Percentiles rank a stretch among this genome's conserved stretches.
These are phyloP conservation scores for Eimeria nieschulzi DNA, from an alignment of 169 alveolate species.

Conservation along the genomic window DNA sequence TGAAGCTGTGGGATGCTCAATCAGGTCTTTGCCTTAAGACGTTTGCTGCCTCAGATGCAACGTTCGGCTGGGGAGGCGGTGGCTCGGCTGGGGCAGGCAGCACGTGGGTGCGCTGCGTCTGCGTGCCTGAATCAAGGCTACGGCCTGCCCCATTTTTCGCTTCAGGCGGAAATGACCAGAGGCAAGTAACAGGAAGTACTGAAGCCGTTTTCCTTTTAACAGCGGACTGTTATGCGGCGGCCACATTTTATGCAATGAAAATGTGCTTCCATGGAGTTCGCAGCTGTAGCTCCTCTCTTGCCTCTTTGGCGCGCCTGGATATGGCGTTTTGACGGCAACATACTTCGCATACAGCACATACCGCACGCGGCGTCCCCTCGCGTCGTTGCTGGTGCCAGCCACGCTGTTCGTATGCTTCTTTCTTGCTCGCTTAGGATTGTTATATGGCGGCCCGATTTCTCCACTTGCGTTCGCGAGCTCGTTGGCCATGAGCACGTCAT, in stretches of 20 bases:
- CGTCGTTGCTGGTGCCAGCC: not conserved
- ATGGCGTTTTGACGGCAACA: not conserved
- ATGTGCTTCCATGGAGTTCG: not conserved
- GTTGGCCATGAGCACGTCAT: constrained; percentile 66
- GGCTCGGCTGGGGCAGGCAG: not conserved
- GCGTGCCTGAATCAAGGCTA: constrained; percentile 39
- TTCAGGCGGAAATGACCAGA: constrained; percentile 61
- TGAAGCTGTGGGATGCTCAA: constrained; percentile 46
- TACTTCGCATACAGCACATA: not conserved
- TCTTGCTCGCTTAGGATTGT: constrained; percentile 8
- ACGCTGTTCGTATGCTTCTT: not conserved
- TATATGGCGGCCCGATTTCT: constrained; percentile 54
- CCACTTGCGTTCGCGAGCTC: constrained; percentile 38
- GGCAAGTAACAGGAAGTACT: not conserved
- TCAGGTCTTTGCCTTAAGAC: constrained; percentile 56
- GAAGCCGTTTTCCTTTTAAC: too few species aligned
- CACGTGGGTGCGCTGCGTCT: constrained; percentile 51
- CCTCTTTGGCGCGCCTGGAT: not conserved
- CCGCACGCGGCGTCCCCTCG: not conserved
- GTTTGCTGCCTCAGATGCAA: constrained; percentile 15
- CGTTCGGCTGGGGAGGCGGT: constrained; percentile 4
- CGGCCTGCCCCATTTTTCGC: constrained; percentile 55
- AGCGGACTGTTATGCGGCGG: too few species aligned
- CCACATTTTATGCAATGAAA: too few species aligned
- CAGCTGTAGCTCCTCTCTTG: not conserved